These are phyloP conservation scores for Gremmenia infestans DNA, from an alignment of 2,329 filamentous ascomycete species.

Conservation along the genomic window DNA sequence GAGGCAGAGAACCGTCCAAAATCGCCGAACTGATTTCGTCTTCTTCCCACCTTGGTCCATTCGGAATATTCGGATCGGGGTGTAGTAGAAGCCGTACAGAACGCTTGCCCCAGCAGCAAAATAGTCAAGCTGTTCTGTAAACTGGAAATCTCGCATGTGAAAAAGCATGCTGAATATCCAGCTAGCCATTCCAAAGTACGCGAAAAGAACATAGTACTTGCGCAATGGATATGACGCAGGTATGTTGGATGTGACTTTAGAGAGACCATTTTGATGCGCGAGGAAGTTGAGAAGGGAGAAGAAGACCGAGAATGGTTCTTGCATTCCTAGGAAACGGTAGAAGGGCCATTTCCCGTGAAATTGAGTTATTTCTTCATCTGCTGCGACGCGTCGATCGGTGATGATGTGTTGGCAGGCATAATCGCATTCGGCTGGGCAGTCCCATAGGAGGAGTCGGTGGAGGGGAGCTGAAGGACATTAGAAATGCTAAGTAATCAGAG, in stretches of 20 bases:
- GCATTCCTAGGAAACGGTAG: conserved; percentile 80
- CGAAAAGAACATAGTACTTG: conserved; percentile 74
- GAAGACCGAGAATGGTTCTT: conserved; percentile 89
- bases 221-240: conserved; percentile 70
- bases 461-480: conserved; percentile 57
- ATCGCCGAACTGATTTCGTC: conserved; percentile 47
- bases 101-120: conserved; percentile 88
- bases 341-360: conserved; percentile 99
- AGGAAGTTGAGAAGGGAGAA: conserved; percentile 90
- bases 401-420: conserved; percentile 95
- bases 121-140: conserved; percentile 94
- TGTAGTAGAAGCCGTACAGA: conserved; percentile 86
- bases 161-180: conserved; percentile 92
- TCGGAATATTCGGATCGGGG: conserved; percentile 75
- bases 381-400: conserved; percentile 64
- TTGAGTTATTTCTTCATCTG: conserved; percentile 69
- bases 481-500: conserved; percentile 7
- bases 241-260: conserved; percentile 63
- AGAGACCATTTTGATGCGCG: conserved; percentile 75
- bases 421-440: conserved; percentile 90
- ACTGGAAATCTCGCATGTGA: conserved; percentile 78
- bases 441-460: conserved; percentile 86
- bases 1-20: conserved; percentile 73
- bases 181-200: conserved; percentile 73
- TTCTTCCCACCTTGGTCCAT: conserved; percentile 56